Evolutionary conservation across 2,329 filamentous ascomycete species (phyloP), one percentile per base, ranked within the genome.

Genomic region (Lecanoromycetidae sp.): DNA sequence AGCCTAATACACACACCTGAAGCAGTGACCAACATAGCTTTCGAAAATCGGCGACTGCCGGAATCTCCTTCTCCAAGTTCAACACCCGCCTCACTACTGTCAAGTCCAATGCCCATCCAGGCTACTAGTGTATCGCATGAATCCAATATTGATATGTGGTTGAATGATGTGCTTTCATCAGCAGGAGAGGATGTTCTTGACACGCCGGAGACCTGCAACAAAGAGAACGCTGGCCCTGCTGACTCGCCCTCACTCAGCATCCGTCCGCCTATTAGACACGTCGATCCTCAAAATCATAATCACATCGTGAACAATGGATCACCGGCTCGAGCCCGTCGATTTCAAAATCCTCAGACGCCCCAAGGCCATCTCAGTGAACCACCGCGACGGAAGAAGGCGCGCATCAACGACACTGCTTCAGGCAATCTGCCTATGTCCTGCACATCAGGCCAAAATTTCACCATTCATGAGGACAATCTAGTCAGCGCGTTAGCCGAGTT

Each of bases 351-450:
- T 17, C 10, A 30, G 7, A 48, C 39, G 23, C 43, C 44, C 5
- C 29, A 43, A 33, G 35, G 35, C 29, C 25, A 38, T 35, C 25
- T 47, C 4, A 44, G 30, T 22, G 22, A 36, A 22, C 43, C 47
- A 7, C 44, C 34, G 22, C 44, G 27, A n/a, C 50, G 47, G 8
- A 49, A 49, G 23, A 44, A n/a, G 25, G 12, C 38, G 29, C 47
- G 38, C 25, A 17, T 23, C 25, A 13, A 37, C 19, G 10, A 13
- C 3, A 19, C 23, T 22, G 26, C 26, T 23, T 12, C 22, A 4
- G 37, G 17, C 17, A 40, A 13, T 5, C 5, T 12, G 17, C 9
- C 30, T 19, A 20, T 13, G 13, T 7, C 39, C 1, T 10, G 19
- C 9, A 25, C 13, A 4, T 3, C 26, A n/a, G 8, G 23, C 8